phyloP scores from a whole-genome alignment of 176 grass and related monocot species.

The Raddia distichophylla region DNA sequence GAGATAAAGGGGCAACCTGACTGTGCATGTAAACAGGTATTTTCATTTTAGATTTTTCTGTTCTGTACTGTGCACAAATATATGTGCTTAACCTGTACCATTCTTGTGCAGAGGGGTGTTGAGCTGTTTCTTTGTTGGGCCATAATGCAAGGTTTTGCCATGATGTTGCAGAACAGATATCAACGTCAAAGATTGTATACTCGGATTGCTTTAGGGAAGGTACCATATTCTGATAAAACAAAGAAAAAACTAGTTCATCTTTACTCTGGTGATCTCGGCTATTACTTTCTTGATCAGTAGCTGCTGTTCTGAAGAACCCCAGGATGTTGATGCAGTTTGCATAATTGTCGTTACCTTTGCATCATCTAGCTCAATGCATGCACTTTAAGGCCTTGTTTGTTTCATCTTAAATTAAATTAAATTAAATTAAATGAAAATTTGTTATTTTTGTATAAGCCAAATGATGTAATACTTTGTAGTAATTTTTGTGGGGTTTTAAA shows the following conservation, averaged over 20 bases:
- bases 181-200: conserved; percentile 98
- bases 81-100: conserved; percentile 25
- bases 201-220: conserved; percentile 97
- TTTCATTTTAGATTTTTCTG: conserved; percentile 5
- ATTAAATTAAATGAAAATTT: too few relatives aligned
- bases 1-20: conserved; percentile 92
- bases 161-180: conserved; percentile 99
- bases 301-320: conserved; percentile 15
- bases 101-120: conserved; percentile 74
- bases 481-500: too few relatives aligned
- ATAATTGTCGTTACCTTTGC: conserved; percentile 5
- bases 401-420: too few relatives aligned
- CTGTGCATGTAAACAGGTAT: conserved; percentile 86
- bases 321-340: conserved; percentile 18
- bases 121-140: conserved; percentile 95
- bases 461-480: too few relatives aligned
- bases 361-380: neutral
- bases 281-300: conserved; percentile 15
- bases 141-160: conserved; percentile 95
- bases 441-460: too few relatives aligned
- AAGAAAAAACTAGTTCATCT: neutral
- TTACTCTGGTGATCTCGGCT: neutral
- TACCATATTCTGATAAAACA: conserved; percentile 44
- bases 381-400: neutral
- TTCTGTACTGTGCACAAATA: conserved; percentile 19